These are phyloP conservation scores for Skeletonema costatum DNA, from an alignment of 108 stramenopile genomes.

Conservation along the genomic window DNA sequence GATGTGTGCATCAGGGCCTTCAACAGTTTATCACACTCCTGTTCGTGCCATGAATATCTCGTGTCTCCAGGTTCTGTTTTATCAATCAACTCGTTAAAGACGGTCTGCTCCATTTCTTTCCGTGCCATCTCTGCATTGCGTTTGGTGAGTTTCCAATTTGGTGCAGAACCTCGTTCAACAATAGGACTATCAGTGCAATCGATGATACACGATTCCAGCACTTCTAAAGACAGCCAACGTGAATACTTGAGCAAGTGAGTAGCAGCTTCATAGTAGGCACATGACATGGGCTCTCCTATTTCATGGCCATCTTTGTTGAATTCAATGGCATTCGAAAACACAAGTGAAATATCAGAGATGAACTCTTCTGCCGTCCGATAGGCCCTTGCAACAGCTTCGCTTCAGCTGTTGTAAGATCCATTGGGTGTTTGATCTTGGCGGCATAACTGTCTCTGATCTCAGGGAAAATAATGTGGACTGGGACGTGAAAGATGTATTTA, in stretches of 20 bases:
- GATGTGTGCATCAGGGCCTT: constrained; percentile 79
- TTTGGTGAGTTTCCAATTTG: constrained; percentile 74
- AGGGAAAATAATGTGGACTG: constrained; percentile 80
- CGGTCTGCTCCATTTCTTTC: constrained; percentile 81
- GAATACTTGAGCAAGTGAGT: constrained; percentile 81
- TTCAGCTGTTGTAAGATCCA: constrained; percentile 90
- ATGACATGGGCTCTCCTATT: constrained; percentile 81
- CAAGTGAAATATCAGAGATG: constrained; percentile 76
- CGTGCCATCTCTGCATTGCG: constrained; percentile 71
- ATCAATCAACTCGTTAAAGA: constrained; percentile 74
- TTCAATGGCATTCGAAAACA: constrained; percentile 81
- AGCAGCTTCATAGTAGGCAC: constrained; percentile 89
- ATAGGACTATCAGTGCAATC: constrained; percentile 52
- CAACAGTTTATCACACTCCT: constrained; percentile 81
- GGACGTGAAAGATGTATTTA: constrained; percentile 83
- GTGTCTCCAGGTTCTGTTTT: constrained; percentile 69
- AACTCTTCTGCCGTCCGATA: constrained; percentile 72
- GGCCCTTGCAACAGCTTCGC: constrained; percentile 75
- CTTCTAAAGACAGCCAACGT: constrained; percentile 83
- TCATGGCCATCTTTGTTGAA: constrained; percentile 85
- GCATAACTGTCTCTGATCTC: constrained; percentile 70
- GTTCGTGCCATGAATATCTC: constrained; percentile 78
- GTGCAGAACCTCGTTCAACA: constrained; percentile 51
- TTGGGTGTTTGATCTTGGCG: constrained; percentile 75
- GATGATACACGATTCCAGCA: constrained; percentile 53